Evolutionary conservation across 2,329 filamentous ascomycete species (phyloP).

Genomic region (Corinectria fuckeliana): DNA sequence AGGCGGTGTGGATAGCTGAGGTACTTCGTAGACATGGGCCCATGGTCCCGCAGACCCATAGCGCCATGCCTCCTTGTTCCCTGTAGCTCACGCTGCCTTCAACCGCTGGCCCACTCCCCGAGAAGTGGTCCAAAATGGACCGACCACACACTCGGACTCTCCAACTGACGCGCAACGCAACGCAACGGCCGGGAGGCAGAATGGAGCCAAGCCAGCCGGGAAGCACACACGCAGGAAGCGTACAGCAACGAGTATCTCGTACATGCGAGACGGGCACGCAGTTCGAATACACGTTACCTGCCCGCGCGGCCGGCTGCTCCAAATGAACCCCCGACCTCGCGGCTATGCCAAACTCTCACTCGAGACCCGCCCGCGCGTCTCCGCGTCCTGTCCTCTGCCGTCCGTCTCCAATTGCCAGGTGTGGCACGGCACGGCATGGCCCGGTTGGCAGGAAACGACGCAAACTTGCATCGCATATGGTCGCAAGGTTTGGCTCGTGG

Average conservation of each 20-base stretch:
- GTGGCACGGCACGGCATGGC: constrained; percentile 6
- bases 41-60: constrained; percentile 24
- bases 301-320: constrained; percentile 13
- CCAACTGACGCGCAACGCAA: constrained; percentile 36
- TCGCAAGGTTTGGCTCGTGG: not conserved
- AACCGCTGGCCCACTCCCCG: constrained; percentile 26
- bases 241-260: constrained; percentile 7
- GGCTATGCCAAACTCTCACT: constrained; percentile 29
- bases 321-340: constrained; percentile 29
- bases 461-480: constrained; percentile 2
- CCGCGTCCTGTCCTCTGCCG: constrained; percentile 12
- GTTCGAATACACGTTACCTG: constrained; percentile 4
- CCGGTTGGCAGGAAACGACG: constrained; percentile 3
- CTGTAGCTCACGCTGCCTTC: constrained; percentile 18
- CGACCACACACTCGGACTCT: constrained; percentile 31
- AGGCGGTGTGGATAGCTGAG: constrained; percentile 42
- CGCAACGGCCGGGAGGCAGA: constrained; percentile 3
- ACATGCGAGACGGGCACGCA: constrained; percentile 12
- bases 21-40: constrained; percentile 25
- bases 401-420: not conserved
- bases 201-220: constrained; percentile 3
- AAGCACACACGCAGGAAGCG: constrained; percentile 4
- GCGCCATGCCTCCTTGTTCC: constrained; percentile 10
- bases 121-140: constrained; percentile 34
- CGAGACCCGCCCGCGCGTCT: constrained; percentile 26